These are phyloP conservation scores for Sungouiozyma ichnusensis DNA, from an alignment of 805 yeast genomes.

Conservation along the genomic window DNA sequence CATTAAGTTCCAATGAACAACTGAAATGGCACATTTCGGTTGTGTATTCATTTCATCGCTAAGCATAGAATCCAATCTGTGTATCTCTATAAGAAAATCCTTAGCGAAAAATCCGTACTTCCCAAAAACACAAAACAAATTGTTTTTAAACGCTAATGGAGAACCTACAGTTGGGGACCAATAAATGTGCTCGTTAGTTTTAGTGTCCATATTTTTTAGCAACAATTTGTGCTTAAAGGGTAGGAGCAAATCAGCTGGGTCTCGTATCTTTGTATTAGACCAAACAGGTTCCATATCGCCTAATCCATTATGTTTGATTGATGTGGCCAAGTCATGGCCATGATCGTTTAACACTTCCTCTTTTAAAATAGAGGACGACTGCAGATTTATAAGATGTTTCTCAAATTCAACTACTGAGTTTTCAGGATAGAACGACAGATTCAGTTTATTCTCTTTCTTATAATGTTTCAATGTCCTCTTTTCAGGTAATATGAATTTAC, in stretches of 20 bases:
- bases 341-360: slow-evolving; percentile 1
- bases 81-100: slow-evolving; percentile 6
- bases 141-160: slow-evolving; percentile 7
- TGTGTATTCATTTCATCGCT: neutral
- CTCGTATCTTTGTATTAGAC: slow-evolving; percentile 9
- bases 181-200: neutral
- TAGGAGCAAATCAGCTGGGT: slow-evolving; percentile 16
- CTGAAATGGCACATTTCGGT: neutral
- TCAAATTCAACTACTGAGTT: slow-evolving; percentile 5
- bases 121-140: slow-evolving; percentile 8
- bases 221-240: slow-evolving; percentile 13
- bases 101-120: slow-evolving; percentile 7
- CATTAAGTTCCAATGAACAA: slow-evolving; percentile 1
- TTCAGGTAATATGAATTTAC: neutral
- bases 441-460: neutral
- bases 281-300: slow-evolving; percentile 18
- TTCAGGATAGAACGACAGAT: neutral
- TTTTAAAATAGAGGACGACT: slow-evolving; percentile 2
- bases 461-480: neutral
- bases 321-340: slow-evolving; percentile 6
- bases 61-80: slow-evolving; percentile 3
- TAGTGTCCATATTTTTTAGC: slow-evolving; percentile 7
- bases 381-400: slow-evolving; percentile 3
- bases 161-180: slow-evolving; percentile 1
- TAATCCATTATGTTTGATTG: slow-evolving; percentile 2